Conservation (phyloP, 495 filamentous ascomycete species). For the Penicillium dipodomyicola region DNA sequence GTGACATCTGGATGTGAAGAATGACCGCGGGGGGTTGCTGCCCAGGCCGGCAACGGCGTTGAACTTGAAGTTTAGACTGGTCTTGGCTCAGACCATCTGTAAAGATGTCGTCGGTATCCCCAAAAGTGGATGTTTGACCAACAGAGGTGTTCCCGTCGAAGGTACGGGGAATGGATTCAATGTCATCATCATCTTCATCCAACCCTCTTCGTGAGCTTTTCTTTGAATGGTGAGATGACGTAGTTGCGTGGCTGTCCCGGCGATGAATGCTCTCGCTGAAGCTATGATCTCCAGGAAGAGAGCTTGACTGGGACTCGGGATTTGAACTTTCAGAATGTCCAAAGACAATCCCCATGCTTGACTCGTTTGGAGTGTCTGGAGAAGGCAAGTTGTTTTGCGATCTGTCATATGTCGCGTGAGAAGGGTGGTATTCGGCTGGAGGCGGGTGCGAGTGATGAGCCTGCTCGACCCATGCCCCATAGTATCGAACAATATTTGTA, state of each 20-base stretch:
- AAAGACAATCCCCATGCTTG: constrained; percentile 46
- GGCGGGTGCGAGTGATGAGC: constrained; percentile 29
- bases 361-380: constrained; percentile 25
- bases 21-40: constrained; percentile 41
- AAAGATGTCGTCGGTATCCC: constrained; percentile 48
- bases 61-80: constrained; percentile 37
- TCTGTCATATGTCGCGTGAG: constrained; percentile 19
- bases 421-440: constrained; percentile 19
- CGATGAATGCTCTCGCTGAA: constrained; percentile 22
- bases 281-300: constrained; percentile 26
- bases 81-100: constrained; percentile 49
- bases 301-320: constrained; percentile 15
- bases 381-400: constrained; percentile 15
- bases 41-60: constrained; percentile 24
- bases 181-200: constrained; percentile 38
- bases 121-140: constrained; percentile 35
- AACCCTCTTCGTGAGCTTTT: constrained; percentile 32
- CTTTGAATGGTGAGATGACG: constrained; percentile 31
- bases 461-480: constrained; percentile 52
- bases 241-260: constrained; percentile 27
- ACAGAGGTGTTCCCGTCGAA: constrained; percentile 28
- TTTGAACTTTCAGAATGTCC: constrained; percentile 32
- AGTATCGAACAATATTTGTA: constrained; percentile 54
- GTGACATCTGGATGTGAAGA: constrained; percentile 56
- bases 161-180: constrained; percentile 43